A percentile compares a stretch with the other conserved stretches of the same genome.
These are phyloP conservation scores for Cladosporium sp. DNA, from an alignment of 2,329 filamentous ascomycete genomes.

Conservation along the genomic window DNA sequence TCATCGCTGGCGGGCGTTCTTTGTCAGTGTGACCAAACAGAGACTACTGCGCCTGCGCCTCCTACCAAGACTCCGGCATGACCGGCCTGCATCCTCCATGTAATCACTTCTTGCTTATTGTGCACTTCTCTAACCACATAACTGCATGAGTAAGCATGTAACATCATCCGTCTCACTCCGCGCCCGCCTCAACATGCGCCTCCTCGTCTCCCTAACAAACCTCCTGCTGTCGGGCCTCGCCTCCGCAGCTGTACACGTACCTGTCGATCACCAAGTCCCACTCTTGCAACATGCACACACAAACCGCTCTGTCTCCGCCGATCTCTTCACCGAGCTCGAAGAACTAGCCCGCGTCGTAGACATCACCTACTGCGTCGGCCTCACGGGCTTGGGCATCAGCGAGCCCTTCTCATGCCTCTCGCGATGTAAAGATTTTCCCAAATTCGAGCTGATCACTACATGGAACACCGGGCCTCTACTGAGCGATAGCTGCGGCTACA, in stretches of 20 bases:
- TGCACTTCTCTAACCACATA: not conserved
- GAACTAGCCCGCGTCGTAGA: conserved; percentile 89
- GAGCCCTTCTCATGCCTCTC: conserved; percentile 84
- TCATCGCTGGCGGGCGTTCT: not conserved
- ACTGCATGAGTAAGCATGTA: conserved; percentile 13
- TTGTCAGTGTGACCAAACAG: not conserved
- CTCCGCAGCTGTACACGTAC: conserved; percentile 23
- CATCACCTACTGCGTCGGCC: conserved; percentile 90
- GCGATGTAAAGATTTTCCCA: conserved; percentile 80
- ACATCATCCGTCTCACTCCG: not conserved
- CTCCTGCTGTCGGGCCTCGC: not conserved
- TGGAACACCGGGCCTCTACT: conserved; percentile 90
- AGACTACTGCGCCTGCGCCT: conserved; percentile 12
- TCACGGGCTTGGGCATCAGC: conserved; percentile 76
- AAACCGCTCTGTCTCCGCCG: conserved; percentile 54
- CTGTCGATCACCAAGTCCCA: conserved; percentile 34
- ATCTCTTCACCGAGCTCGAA: conserved; percentile 79
- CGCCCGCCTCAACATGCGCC: conserved; percentile 1
- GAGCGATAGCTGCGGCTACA: conserved; percentile 90
- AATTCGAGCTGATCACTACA: conserved; percentile 75
- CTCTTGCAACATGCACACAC: conserved; percentile 33
- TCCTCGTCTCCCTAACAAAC: not conserved
- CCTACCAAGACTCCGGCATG: not conserved
- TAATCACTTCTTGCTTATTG: conserved; percentile 6
- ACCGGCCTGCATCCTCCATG: not conserved